Percentiles rank a stretch among this genome's conserved stretches.
These are phyloP conservation scores for Botrytis deweyae DNA, from an alignment of 2,329 filamentous ascomycete genomes.

Conservation along the genomic window DNA sequence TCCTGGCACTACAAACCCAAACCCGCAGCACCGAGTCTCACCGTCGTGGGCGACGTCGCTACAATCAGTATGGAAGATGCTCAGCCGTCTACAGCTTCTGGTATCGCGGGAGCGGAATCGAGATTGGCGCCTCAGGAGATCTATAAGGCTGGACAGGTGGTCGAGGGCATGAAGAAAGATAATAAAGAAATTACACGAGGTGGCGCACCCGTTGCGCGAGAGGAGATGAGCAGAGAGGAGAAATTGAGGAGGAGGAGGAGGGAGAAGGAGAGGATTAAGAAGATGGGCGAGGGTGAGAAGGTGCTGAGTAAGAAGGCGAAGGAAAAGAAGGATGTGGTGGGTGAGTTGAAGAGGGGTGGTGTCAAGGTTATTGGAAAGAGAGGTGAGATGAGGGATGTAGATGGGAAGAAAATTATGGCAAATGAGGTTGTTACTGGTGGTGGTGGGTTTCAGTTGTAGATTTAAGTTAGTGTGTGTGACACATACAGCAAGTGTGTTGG, in stretches of 20 bases:
- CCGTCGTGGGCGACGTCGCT: constrained; percentile 86
- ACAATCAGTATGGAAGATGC: constrained; percentile 94
- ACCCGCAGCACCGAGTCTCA: constrained; percentile 75
- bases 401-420: constrained; percentile 71
- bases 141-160: constrained; percentile 75
- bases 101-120: constrained; percentile 64
- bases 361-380: constrained; percentile 91
- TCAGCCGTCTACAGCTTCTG: constrained; percentile 77
- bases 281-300: constrained; percentile 57
- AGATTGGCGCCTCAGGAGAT: constrained; percentile 93
- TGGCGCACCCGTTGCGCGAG: constrained; percentile 73
- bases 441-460: constrained; percentile 61
- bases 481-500: not conserved
- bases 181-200: constrained; percentile 76
- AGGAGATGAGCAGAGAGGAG: constrained; percentile 87
- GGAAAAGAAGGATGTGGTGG: constrained; percentile 50
- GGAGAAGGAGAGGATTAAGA: constrained; percentile 81
- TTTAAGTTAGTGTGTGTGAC: not conserved
- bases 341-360: constrained; percentile 72
- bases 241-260: constrained; percentile 73
- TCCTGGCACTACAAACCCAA: constrained; percentile 97
- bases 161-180: constrained; percentile 52
- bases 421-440: constrained; percentile 51
- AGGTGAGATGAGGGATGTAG: constrained; percentile 79
- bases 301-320: constrained; percentile 59